Evolutionary conservation across 345 rosid genomes (phyloP), one percentile per base, ranked within the genome.

Genomic region (Melaleuca quinquenervia): DNA sequence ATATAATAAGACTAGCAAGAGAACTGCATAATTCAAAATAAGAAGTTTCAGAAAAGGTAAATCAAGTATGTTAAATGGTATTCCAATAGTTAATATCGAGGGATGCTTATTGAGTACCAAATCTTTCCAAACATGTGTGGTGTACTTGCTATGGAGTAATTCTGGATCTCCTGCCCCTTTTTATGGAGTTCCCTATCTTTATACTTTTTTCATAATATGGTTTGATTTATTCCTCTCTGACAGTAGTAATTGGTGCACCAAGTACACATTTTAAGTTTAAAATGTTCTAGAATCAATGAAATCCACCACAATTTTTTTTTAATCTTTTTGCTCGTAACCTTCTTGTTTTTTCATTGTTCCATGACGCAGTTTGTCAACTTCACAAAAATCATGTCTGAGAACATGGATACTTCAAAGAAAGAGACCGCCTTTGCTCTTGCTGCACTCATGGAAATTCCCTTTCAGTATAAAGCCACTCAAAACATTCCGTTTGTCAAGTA

Each of bases 361-460:
- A 0, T 58, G n/a, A 7, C 56, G 55, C 91, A 96, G 98, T 97
- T 97, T 83, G 99, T 97, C 82, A 94, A 97, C 90, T 97, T 95
- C 90, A 92, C 98, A 27, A 88, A 94, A 88, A 94, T 97, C 86
- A 96, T 96, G 98, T 91, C 96, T 1, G 93, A 94, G 88, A 92
- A 94, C 87, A 87, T 76, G 29, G 95, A 93, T 50, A 7, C 91
- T 75, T 89, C 95, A 15, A 94, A 91, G 90, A 97, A 96, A 87
- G 98, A 97, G 88, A 84, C 98, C 83, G 95, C 94, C 22, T 97
- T 97, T 75, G 99, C 99, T 64, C 98, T 96, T 52, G 96, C 96
- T 85, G 98, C 98, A 62, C 98, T 97, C 54, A 97, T 97, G 99
- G 99, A 97, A 91, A 93, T 97, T 58, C 98, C 99, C 2, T 82